Evolutionary conservation across 345 rosid genomes (phyloP), one percentile per base, ranked within the genome.

Genomic region (Adansonia digitata): DNA sequence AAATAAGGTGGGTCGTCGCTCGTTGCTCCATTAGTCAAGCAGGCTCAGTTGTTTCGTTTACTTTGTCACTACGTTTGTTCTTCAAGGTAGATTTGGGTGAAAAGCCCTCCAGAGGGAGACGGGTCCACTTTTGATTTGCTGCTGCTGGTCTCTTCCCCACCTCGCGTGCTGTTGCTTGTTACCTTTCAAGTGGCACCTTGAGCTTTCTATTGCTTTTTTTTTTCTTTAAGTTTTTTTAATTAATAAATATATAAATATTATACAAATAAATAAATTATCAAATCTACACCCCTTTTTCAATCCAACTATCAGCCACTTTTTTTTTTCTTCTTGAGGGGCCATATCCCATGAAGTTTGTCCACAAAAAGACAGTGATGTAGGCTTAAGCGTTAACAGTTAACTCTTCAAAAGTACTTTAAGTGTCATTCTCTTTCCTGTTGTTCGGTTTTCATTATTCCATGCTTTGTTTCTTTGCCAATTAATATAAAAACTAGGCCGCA

Each of bases 51-150:
- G 26, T 56, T 26, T 31, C 26, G 34, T 56, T 56, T 24, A 56
- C 62, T 56, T 56, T 12, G 31, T 12, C 11, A 0, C 10, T 52
- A 52, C 26, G 4, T 51, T 3, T 51, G 24, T n/a, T 18, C n/a
- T 49, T 22, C 24, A 12, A 26, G 40, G 20, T 29, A 14, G 71
- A 67, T 67, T 2, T 67, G 10, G 22, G 15, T 55, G 15, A 45
- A 67, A 67, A 45, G 39, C 22, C 55, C 8, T 0, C 15, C 14
- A 24, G 11, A 42, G 15, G 59, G 70, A 65, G 45, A 22, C 17
- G 70, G 70, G 51, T 65, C 70, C 70, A 42, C 70, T 24, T 42
- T 24, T 22, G 70, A 42, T 65, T 40, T 13, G 35, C 51, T 42
- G 51, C 22, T 13, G 35, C 51, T 42, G 51, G 52, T 42, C 52